Evolutionary conservation across 805 yeast genomes (phyloP), one percentile per base, ranked within the genome.

Genomic region (Cyberlindnera subsufficiens): DNA sequence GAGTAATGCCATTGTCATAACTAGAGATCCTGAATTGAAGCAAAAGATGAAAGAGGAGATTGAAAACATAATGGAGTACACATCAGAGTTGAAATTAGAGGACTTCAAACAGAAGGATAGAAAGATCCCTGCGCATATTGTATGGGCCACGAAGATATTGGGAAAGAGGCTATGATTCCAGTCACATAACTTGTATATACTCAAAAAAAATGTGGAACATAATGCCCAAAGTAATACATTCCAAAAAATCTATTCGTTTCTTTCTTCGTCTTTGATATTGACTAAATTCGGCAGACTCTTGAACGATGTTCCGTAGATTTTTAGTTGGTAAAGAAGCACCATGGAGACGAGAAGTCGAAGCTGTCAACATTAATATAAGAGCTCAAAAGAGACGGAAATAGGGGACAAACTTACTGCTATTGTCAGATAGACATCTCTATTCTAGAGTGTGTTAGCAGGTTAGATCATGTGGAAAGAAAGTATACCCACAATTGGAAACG

Each of bases 1-100:
- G 64, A 75, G 91, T 7, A 91, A 93, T 58, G 95, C 90, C 0
- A 67, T 93, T 1, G 61, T 91, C 1, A 65, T 89, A 13, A 90
- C 97, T 1, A 74, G 69, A 41, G 90, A 86, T 58, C 64, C 69
- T 15, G 67, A 65, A 3, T 68, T 91, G 49, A 80, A 80, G 56
- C 39, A 50, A 5, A 55, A 67, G 38, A 81, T 90, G 84, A 63
- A 64, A 27, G 51, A 52, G 1, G 98, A 90, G 61, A 66, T 88
- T 30, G 73, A 74, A 14, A 71, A 86, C 59, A 66, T 89, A 39
- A 63, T 73, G 64, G 49, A 59, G 19, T 63, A 78, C 55, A 77
- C 91, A 2, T 63, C 63, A 13, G 67, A 69, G 38, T 67, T 89
- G 48, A 66, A 66, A 6, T 59, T 82, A 42, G 65, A 71, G n/a